These are phyloP conservation scores for Candida sp. DNA, from an alignment of 1,139 yeast genomes.

Conservation along the genomic window DNA sequence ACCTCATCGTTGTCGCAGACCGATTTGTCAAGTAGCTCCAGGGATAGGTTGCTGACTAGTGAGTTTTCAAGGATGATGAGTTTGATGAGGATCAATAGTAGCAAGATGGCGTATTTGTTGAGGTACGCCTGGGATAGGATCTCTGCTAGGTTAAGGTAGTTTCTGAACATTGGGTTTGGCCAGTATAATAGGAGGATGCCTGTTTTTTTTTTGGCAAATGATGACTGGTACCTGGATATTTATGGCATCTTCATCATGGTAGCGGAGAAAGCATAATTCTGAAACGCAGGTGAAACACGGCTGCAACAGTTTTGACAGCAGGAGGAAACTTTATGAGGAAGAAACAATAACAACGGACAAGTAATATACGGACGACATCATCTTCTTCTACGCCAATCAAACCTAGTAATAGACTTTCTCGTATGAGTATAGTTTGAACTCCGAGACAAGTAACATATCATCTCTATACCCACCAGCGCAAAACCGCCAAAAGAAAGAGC, in stretches of 20 bases:
- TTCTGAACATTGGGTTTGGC: slow-evolving; percentile 12
- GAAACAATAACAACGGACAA: not conserved
- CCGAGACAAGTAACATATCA: too few species aligned
- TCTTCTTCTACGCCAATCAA: too few species aligned
- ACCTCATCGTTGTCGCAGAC: slow-evolving; percentile 21
- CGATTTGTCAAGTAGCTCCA: slow-evolving; percentile 36
- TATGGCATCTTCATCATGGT: not conserved
- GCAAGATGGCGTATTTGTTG: slow-evolving; percentile 54
- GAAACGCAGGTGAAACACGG: slow-evolving; percentile 2
- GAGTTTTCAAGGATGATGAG: slow-evolving; percentile 51
- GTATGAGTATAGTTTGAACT: too few species aligned
- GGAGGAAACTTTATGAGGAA: not conserved
- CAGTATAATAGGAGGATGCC: too few species aligned
- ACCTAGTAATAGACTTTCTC: too few species aligned
- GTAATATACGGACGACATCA: too few species aligned
- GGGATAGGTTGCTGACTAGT: slow-evolving; percentile 29
- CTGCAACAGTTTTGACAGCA: slow-evolving; percentile 1
- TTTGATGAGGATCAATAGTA: slow-evolving; percentile 52
- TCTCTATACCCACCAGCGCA: too few species aligned
- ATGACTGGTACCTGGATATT: not conserved
- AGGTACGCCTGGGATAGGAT: slow-evolving; percentile 61
- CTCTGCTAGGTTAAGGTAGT: slow-evolving; percentile 42
- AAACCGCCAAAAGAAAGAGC: not conserved
- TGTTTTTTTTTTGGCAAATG: not conserved
- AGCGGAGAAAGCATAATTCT: not conserved